Base-by-base conservation (phyloP, 805 yeast genomes). In the Hanseniaspora meyeri region DNA sequence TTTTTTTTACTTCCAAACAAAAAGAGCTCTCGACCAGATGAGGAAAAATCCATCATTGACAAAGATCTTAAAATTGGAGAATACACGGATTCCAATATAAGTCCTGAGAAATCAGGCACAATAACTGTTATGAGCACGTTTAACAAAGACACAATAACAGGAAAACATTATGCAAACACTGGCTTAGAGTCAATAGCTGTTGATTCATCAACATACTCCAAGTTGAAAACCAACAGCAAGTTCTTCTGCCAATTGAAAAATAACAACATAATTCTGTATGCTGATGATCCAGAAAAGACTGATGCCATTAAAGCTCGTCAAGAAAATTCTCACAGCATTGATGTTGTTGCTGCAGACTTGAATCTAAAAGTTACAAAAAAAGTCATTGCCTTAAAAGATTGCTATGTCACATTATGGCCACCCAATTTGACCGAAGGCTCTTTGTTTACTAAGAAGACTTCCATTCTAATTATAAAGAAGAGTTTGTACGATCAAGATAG, bases 361-460 rank as follows among this genome's bases (percentile, higher is more conserved):
- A 29, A 31, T 17, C 17, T 29, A 10, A 43, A 39, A 52, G 47
- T 45, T 27, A 74, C 64, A 81, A 81, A 66, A 60, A 90, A 87
- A 68, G 95, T 86, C 9, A 80, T 93, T 58, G 88, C 86, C 1
- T 68, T 93, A 24, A 77, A 85, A 5, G 78, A 83, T 62, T 80
- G 80, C 61, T 73, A 87, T 38, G 84, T 89, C 0, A 72, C 86
- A 0, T 70, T 90, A 8, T 93, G 97, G 96, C 98, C 98, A 1
- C 77, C 90, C 39, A 70, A 74, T 50, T 40, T 62, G 4, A 53
- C 61, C 0, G 97, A 91, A 65, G 88, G 82, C 11, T 84, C 85
- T 62, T 68, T 93, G 32, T 93, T 89, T 67, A 81, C 91, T 16
- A 86, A 85, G 62, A 78, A 82, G 62, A 77, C 87, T 34, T 87